phyloP scores from a whole-genome alignment of 1,284 basidiomycete species.

The Sanghuangporus weigelae region DNA sequence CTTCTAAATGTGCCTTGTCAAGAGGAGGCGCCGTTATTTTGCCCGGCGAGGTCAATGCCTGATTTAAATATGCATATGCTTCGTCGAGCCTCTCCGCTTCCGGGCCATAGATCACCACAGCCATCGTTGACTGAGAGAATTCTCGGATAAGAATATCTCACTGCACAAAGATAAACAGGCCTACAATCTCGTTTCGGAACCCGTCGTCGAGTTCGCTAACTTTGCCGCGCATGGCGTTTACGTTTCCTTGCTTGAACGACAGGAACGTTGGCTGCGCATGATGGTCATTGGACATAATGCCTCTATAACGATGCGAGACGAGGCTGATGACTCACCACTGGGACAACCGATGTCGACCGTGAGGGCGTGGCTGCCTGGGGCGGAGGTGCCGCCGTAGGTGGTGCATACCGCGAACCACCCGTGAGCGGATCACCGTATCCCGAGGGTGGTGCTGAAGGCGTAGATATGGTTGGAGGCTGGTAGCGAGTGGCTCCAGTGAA shows the following conservation, averaged over 20 bases:
- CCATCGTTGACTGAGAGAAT: slow-evolving; percentile 51
- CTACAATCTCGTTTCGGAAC: slow-evolving; percentile 61
- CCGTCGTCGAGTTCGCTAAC: slow-evolving; percentile 76
- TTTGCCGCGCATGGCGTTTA: slow-evolving; percentile 83
- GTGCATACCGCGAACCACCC: not conserved
- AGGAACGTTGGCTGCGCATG: slow-evolving; percentile 48
- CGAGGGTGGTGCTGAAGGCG: not conserved
- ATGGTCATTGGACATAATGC: slow-evolving; percentile 3
- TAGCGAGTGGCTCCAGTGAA: slow-evolving; percentile 56
- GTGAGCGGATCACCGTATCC: not conserved
- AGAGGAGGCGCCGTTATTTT: slow-evolving; percentile 31
- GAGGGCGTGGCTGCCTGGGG: not conserved
- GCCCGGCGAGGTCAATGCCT: slow-evolving; percentile 39
- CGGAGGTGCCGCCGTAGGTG: not conserved
- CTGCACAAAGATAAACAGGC: slow-evolving; percentile 22
- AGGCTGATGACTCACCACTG: slow-evolving; percentile 7
- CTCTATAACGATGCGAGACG: not conserved
- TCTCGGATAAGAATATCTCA: not conserved
- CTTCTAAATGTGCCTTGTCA: slow-evolving; percentile 50
- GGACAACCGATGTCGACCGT: slow-evolving; percentile 8
- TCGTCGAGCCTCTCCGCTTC: slow-evolving; percentile 64
- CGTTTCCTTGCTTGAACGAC: slow-evolving; percentile 84
- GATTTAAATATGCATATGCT: slow-evolving; percentile 58
- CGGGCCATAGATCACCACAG: slow-evolving; percentile 63
- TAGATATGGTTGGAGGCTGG: slow-evolving; percentile 24